Evolutionary conservation across 352 stramenopile genomes (phyloP).

Genomic region (Globisporangium cystogenes): DNA sequence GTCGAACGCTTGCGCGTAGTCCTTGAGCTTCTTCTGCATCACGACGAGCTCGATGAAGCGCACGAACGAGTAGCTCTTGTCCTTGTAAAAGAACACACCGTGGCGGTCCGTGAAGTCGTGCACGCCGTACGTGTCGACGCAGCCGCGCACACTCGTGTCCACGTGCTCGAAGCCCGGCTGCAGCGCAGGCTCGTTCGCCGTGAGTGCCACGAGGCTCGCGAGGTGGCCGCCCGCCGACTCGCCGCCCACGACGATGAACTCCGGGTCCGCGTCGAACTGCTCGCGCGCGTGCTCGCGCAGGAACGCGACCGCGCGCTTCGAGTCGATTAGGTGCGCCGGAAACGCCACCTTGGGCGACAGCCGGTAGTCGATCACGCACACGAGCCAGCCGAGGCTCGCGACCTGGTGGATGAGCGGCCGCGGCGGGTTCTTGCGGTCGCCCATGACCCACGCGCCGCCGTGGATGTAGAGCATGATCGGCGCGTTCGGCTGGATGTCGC

Average conservation of each 20-base stretch:
- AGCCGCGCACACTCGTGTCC: constrained; percentile 67
- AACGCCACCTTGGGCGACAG: constrained; percentile 63
- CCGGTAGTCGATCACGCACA: constrained; percentile 75
- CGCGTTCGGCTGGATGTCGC: constrained; percentile 36
- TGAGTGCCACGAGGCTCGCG: constrained; percentile 63
- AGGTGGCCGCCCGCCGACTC: constrained; percentile 72
- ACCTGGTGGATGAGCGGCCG: constrained; percentile 63
- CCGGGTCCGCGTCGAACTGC: constrained; percentile 45
- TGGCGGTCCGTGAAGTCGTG: constrained; percentile 73
- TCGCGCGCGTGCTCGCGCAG: constrained; percentile 33
- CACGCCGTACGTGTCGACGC: constrained; percentile 69
- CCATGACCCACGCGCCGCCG: constrained; percentile 68
- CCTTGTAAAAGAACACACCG: constrained; percentile 51
- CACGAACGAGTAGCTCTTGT: constrained; percentile 51
- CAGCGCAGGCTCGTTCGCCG: constrained; percentile 49
- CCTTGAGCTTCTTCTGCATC: constrained; percentile 56
- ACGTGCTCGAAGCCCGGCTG: constrained; percentile 75
- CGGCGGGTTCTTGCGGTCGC: constrained; percentile 34
- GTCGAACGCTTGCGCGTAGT: constrained; percentile 39
- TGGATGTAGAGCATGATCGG: constrained; percentile 76
- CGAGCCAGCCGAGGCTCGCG: constrained; percentile 46
- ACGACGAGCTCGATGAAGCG: constrained; percentile 62
- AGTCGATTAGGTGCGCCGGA: constrained; percentile 60
- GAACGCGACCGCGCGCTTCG: constrained; percentile 66
- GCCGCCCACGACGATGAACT: constrained; percentile 69